These are phyloP conservation scores for Leonotis leonurus DNA, from an alignment of 257 asterid genomes.

Conservation along the genomic window DNA sequence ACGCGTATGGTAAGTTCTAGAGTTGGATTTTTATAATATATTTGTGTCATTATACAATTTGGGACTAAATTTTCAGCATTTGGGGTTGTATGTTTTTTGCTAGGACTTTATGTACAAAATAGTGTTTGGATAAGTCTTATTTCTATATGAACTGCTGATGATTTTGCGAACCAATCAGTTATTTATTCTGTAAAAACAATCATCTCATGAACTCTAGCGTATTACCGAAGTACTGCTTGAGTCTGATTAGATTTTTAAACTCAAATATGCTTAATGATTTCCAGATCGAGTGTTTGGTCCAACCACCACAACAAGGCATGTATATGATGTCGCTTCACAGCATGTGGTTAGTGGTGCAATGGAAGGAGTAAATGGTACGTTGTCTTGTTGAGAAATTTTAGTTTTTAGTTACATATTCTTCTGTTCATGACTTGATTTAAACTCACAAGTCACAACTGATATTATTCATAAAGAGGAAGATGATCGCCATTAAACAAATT, in stretches of 20 bases:
- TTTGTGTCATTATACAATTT: neutral
- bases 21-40: conserved; percentile 5
- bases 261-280: conserved; percentile 11
- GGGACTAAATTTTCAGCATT: neutral
- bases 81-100: no score
- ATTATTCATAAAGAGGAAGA: no score
- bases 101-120: neutral
- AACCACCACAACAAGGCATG: conserved; percentile 96
- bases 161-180: no score
- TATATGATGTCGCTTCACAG: conserved; percentile 93
- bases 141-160: no score
- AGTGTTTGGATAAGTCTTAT: neutral
- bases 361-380: conserved; percentile 92
- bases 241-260: conserved; percentile 7
- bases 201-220: neutral
- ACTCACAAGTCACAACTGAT: no score
- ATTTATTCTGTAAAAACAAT: neutral
- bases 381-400: conserved; percentile 7
- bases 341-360: conserved; percentile 84
- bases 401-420: no score
- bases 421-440: no score
- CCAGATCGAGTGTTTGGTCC: conserved; percentile 99
- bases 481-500: no score
- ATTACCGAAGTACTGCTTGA: neutral
- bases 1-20: conserved; percentile 71